Percentiles rank a stretch among this genome's conserved stretches.
Conservation (phyloP, 345 rosid species). For the Acer negundo region DNA sequence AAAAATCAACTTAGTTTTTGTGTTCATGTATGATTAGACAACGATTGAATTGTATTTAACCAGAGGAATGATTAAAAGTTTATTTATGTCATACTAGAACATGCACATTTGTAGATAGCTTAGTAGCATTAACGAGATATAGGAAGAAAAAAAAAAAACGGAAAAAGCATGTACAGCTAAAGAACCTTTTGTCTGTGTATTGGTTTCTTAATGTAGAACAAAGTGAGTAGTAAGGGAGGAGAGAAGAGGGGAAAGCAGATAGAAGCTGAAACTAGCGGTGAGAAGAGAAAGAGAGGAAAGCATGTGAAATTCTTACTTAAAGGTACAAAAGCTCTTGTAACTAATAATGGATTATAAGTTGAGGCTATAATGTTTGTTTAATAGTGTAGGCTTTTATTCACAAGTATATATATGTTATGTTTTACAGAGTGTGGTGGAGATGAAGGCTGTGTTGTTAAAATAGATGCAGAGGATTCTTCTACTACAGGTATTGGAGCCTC, state of each 20-base stretch:
- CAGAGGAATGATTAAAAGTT: too few species aligned
- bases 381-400: neutral
- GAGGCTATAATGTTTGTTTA: neutral
- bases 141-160: too few species aligned
- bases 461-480: neutral
- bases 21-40: too few species aligned
- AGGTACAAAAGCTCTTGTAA: neutral
- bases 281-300: constrained; percentile 10
- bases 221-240: too few species aligned
- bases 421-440: neutral
- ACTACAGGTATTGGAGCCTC: neutral
- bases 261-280: neutral
- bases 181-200: too few species aligned
- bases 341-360: neutral
- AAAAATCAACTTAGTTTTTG: too few species aligned
- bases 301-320: neutral
- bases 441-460: neutral
- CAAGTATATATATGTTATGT: neutral
- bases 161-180: too few species aligned
- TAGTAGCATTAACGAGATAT: too few species aligned
- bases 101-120: too few species aligned
- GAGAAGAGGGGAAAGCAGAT: neutral
- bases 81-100: too few species aligned
- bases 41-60: too few species aligned
- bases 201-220: too few species aligned